Base-by-base conservation (phyloP, 2,329 filamentous ascomycete species). In the Aspergillus sp. region DNA sequence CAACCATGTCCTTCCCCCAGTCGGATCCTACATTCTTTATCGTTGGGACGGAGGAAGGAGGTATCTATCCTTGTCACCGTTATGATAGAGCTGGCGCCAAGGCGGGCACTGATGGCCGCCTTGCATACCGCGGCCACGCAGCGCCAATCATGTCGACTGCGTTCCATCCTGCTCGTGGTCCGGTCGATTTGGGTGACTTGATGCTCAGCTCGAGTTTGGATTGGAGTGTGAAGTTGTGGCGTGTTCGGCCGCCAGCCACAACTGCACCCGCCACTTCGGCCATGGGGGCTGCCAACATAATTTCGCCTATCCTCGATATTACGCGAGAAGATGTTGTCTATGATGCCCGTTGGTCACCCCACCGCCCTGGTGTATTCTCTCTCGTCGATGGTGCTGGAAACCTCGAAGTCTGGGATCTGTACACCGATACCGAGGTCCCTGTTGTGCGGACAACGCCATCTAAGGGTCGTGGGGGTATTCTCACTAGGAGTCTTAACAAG, bases 191-290 rank as follows among this genome's bases (percentile, higher is more conserved):
- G 5, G 92, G 93, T 23, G 95, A 99, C 66, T 78, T 99, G 5
- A 90, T 97, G 54, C 83, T 99, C 46, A 92, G 88, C n/a, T 89
- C 90, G 3, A 93, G 89, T 41, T 80, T 99, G 6, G 94, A 99
- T 76, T 99, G 94, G 94, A 95, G 88, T 62, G 91, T 97, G 62
- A 97, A 96, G 75, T 79, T 99, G 14, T 99, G 94, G 94, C 94
- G 94, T 72, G 88, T 96, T 13, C 88, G 91, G 41, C 73, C 66
- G 38, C 72, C 69, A 61, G 78, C 61, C 10, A 73, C 71, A 1
- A 73, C 72, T 3, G 70, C 73, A 4, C 69, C 71, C 4, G 66
- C 65, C 50, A 66, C 72, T 50, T 64, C 71, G 42, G 55, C 69
- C 54, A 56, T 71, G 36, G 67, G 73, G 14, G 60, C 71, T 2